Conservation (phyloP, 768 basidiomycete genomes). For the Auricularia heimuer region DNA sequence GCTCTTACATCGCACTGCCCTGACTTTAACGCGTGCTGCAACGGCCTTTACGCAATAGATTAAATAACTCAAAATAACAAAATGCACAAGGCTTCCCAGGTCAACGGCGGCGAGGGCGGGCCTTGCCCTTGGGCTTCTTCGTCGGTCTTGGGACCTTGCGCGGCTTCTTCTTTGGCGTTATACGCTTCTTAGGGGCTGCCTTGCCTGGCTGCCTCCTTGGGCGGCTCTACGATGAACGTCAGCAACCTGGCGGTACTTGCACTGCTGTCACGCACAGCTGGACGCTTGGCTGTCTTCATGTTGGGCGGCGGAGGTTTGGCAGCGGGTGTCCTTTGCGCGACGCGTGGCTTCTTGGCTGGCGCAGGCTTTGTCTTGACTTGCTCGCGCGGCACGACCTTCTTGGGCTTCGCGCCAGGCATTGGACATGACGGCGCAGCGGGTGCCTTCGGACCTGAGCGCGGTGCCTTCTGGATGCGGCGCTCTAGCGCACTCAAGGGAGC, state of each 20-base stretch:
- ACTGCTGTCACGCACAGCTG: neutral
- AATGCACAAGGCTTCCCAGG: neutral
- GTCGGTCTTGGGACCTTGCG: neutral
- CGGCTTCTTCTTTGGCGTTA: neutral
- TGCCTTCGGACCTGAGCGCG: neutral
- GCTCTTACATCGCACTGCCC: no score
- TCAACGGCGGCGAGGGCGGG: neutral
- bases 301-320: neutral
- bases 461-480: neutral
- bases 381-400: neutral
- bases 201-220: neutral
- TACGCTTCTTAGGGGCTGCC: neutral
- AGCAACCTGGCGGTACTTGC: neutral
- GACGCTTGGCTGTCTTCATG: neutral
- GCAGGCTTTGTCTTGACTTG: neutral
- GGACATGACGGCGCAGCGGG: neutral
- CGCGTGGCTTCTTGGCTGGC: neutral
- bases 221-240: neutral
- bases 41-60: no score
- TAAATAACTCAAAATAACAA: no score
- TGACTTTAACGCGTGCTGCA: no score
- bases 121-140: neutral
- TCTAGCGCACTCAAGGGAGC: neutral
- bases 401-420: neutral
- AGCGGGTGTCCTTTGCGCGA: neutral